Evolutionary conservation across 2,329 filamentous ascomycete species (phyloP), one percentile per base, ranked within the genome.

Genomic region (Escovopsis sp.): DNA sequence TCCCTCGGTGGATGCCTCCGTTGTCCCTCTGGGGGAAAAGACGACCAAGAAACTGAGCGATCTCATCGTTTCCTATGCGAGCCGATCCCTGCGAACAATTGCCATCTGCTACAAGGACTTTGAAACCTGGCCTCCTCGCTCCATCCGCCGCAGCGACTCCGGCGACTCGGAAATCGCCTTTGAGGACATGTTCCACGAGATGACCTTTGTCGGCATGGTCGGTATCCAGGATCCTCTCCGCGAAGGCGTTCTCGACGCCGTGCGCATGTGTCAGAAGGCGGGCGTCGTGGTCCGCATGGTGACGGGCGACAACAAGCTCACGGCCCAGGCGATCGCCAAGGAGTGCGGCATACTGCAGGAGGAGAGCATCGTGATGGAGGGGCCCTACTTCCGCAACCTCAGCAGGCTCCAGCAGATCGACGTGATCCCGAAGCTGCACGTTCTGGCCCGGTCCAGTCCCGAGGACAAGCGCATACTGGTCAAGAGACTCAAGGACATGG

Each of bases 251-350:
- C 69, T 69, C 2, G 75, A 85, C 41, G 82, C 84, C 10, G 83
- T 89, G 26, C 67, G 66, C 45, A 70, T 78, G 45, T 88, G 84
- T 55, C 82, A 88, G 56, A 70, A 73, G 43, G 84, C 84, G 4
- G 84, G 84, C 46, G 83, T 89, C 10, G 73, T 81, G 47, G 82
- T 88, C 15, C 81, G 84, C 54, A 89, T 89, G 84, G 84, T 89
- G 3, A 89, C 84, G 4, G 84, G 84, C 48, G 84, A 89, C 63
- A 88, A 89, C 62, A 77, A 82, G 50, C 64, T 84, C 45, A 89
- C 84, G 7, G 84, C 84, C 2, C 75, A 82, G 57, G 81, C 84
- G 19, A 89, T 89, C 52, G 84, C 84, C 18, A 72, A 71, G 50
- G 83, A 88, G 52, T 87, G 83, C 57, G 82, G 83, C 35, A 88